Evolutionary conservation across 805 yeast genomes (phyloP).

Genomic region (Saturnispora serradocipensis): DNA sequence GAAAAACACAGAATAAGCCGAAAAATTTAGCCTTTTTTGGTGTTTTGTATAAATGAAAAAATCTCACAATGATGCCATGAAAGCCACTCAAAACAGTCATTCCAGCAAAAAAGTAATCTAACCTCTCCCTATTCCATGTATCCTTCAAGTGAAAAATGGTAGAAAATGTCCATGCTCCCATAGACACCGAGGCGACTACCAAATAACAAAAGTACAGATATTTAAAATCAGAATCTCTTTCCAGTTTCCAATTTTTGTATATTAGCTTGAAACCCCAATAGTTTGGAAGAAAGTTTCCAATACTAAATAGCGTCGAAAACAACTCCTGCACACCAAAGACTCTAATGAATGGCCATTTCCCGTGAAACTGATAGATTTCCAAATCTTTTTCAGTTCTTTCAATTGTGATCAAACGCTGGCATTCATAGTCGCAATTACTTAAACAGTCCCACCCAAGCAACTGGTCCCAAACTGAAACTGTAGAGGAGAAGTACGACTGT

Average conservation of each 20-base stretch:
- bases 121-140: slow-evolving; percentile 63
- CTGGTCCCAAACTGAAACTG: slow-evolving; percentile 34
- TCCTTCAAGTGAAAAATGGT: slow-evolving; percentile 87
- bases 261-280: slow-evolving; percentile 35
- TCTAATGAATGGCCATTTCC: slow-evolving; percentile 92
- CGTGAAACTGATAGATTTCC: slow-evolving; percentile 79
- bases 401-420: slow-evolving; percentile 69
- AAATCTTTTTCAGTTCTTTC: slow-evolving; percentile 38
- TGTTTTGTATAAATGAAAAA: slow-evolving; percentile 45
- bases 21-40: slow-evolving; percentile 29
- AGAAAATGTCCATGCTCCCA: slow-evolving; percentile 84
- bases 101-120: slow-evolving; percentile 92
- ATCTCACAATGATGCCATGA: slow-evolving; percentile 55
- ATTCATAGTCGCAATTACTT: slow-evolving; percentile 84
- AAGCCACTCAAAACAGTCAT: slow-evolving; percentile 76
- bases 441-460: slow-evolving; percentile 65
- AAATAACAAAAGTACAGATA: slow-evolving; percentile 31
- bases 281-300: slow-evolving; percentile 62
- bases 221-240: slow-evolving; percentile 19
- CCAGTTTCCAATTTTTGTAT: slow-evolving; percentile 14
- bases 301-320: slow-evolving; percentile 70
- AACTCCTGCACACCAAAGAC: slow-evolving; percentile 78
- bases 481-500: slow-evolving; percentile 31
- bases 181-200: slow-evolving; percentile 53
- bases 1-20: slow-evolving; percentile 33